These are phyloP conservation scores for Wickerhamomyces subpelliculosus DNA, from an alignment of 805 yeast genomes.

Conservation along the genomic window DNA sequence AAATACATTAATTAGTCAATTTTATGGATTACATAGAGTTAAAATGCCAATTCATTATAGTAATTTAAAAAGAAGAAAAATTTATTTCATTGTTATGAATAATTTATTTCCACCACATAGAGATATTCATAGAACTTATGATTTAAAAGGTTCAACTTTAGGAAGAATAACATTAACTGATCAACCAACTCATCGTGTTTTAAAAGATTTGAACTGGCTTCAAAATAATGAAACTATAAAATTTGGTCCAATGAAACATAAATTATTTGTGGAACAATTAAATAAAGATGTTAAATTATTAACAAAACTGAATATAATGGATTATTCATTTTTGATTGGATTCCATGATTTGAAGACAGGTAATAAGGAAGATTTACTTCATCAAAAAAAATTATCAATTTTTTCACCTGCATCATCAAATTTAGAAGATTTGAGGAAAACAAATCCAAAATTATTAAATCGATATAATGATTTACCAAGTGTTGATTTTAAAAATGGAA, in stretches of 20 bases:
- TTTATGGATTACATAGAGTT: slow-evolving; percentile 90
- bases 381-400: slow-evolving; percentile 32
- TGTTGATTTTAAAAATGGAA: slow-evolving; percentile 38
- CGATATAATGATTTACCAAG: slow-evolving; percentile 34
- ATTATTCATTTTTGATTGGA: slow-evolving; percentile 85
- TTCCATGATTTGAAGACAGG: slow-evolving; percentile 69
- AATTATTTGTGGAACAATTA: slow-evolving; percentile 60
- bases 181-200: slow-evolving; percentile 38
- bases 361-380: slow-evolving; percentile 27
- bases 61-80: slow-evolving; percentile 47
- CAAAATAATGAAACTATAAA: slow-evolving; percentile 55
- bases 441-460: slow-evolving; percentile 39
- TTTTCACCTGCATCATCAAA: slow-evolving; percentile 23
- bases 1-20: slow-evolving; percentile 86
- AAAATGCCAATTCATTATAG: slow-evolving; percentile 63
- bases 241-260: slow-evolving; percentile 67
- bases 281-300: slow-evolving; percentile 68
- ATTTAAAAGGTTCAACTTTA: slow-evolving; percentile 87
- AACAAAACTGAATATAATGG: slow-evolving; percentile 82
- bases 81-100: slow-evolving; percentile 94
- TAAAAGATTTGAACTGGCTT: slow-evolving; percentile 88
- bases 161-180: slow-evolving; percentile 57
- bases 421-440: slow-evolving; percentile 28
- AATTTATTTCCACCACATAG: slow-evolving; percentile 92
- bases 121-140: slow-evolving; percentile 79